These are phyloP conservation scores for Geotrichum restrictum DNA, from an alignment of 1,139 yeast genomes.

Conservation along the genomic window DNA sequence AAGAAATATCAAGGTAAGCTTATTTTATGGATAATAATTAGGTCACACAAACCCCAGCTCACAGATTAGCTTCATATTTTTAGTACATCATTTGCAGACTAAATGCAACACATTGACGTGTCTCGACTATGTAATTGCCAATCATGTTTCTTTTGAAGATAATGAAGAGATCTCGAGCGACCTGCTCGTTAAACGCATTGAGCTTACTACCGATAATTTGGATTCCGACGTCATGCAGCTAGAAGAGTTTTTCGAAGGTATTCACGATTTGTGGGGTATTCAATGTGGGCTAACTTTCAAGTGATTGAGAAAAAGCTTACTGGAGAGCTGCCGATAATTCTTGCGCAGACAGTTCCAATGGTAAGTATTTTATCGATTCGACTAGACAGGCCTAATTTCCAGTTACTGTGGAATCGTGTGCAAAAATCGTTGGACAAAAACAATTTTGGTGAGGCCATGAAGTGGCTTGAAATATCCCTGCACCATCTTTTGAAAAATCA, in stretches of 20 bases:
- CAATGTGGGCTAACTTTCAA: neutral
- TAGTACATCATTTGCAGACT: constrained; percentile 18
- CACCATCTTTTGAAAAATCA: constrained; percentile 9
- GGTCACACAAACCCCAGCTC: neutral
- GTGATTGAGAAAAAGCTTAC: constrained; percentile 19
- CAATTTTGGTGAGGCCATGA: constrained; percentile 3
- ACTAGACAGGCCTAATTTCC: neutral
- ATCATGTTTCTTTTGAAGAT: constrained; percentile 17
- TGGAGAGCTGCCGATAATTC: constrained; percentile 7
- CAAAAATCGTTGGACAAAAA: constrained; percentile 5
- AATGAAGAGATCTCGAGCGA: constrained; percentile 9
- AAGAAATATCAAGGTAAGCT: constrained; percentile 20
- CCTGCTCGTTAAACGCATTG: constrained; percentile 17
- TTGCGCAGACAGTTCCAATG: constrained; percentile 18
- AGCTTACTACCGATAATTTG: constrained; percentile 14
- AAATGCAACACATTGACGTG: constrained; percentile 21
- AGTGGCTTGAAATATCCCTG: constrained; percentile 18
- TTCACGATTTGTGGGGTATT: neutral
- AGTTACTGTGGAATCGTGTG: constrained; percentile 21
- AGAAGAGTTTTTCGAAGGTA: constrained; percentile 20
- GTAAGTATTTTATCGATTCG: constrained; percentile 4
- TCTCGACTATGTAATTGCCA: constrained; percentile 20
- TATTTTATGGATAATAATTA: neutral
- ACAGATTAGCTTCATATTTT: constrained; percentile 18
- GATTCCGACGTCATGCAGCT: constrained; percentile 8